A percentile compares a stretch with the other conserved stretches of the same genome.
Evolutionary conservation across 306 rosid genomes (phyloP).

Genomic region (Calophaca sinica): DNA sequence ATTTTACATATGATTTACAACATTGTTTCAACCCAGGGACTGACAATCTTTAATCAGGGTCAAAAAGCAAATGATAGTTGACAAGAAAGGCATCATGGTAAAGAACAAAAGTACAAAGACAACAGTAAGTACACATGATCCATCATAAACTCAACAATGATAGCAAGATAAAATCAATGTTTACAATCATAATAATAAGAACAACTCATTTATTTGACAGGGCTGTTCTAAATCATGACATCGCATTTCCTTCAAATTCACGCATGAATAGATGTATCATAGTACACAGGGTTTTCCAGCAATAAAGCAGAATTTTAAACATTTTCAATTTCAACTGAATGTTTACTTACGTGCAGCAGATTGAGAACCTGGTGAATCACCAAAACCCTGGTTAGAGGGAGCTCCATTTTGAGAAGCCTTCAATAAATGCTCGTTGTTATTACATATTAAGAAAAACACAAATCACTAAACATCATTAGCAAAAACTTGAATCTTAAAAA

Average conservation of each 20-base stretch:
- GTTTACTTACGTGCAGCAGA: slow-evolving; percentile 52
- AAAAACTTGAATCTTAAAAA: slow-evolving; percentile 43
- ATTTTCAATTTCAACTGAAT: slow-evolving; percentile 40
- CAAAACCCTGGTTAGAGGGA: slow-evolving; percentile 60
- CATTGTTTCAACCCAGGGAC: slow-evolving; percentile 32
- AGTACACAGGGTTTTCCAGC: slow-evolving; percentile 22
- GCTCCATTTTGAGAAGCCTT: slow-evolving; percentile 89
- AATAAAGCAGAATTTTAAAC: slow-evolving; percentile 22
- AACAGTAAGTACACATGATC: slow-evolving; percentile 4
- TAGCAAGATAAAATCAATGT: slow-evolving; percentile 27
- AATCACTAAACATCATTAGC: slow-evolving; percentile 29
- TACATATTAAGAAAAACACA: slow-evolving; percentile 35
- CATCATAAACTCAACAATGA: slow-evolving; percentile 14
- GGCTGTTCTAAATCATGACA: slow-evolving; percentile 20
- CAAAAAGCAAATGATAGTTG: slow-evolving; percentile 28
- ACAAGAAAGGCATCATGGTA: slow-evolving; percentile 21
- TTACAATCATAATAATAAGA: slow-evolving; percentile 3
- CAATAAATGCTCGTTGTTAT: slow-evolving; percentile 39
- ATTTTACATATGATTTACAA: slow-evolving; percentile 35
- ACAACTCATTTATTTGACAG: slow-evolving; percentile 37
- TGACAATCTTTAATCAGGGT: slow-evolving; percentile 13
- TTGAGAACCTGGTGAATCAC: slow-evolving; percentile 62
- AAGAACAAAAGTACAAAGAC: slow-evolving; percentile 27
- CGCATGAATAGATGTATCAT: slow-evolving; percentile 31
- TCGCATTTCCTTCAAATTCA: slow-evolving; percentile 40